Evolutionary conservation across 169 alveolate genomes (phyloP), one percentile per base, ranked within the genome.

Genomic region (Eimeria necatrix): DNA sequence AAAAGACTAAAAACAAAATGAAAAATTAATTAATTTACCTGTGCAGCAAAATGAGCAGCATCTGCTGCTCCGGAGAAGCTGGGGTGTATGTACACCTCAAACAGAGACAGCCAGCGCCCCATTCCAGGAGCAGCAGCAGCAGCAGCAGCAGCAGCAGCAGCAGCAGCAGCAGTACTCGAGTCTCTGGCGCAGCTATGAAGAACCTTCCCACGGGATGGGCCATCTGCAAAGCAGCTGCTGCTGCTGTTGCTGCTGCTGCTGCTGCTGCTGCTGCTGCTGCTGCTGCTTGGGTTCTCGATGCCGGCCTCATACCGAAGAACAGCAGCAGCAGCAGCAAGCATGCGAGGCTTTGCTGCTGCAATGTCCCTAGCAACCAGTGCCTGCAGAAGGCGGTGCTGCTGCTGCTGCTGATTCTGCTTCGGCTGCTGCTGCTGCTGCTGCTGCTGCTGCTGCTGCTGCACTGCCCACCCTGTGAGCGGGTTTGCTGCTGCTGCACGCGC

Each of bases 371-470:
- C 76, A 8, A 64, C 9, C 41, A 64, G 76, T 20, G 14, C 41
- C 20, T 64, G 41, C 76, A 64, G 76, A 5, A 10, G 76, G 41
- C 26, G 41, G 9, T 64, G 76, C 26, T 14, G 76, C 26, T 64
- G 76, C 8, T 64, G 76, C 76, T 64, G 76, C 76, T 64, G 76
- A 5, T 64, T 9, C 76, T n/a, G 76, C 26, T 64, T 10, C 20
- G 8, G 76, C 41, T 64, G 41, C 76, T 64, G 76, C 9, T 64
- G 76, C 41, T 64, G 76, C 76, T 14, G 76, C 76, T 64, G 41
- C 26, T 64, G 8, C 41, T 24, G 14, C 41, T 20, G 14, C 20
- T n/a, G 76, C 76, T 64, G 41, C 76, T 9, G 26, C 8, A 8
- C 26, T 5, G 32, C 76, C 9, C 76, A 64, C 32, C 41, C 41